phyloP scores from a whole-genome alignment of 768 basidiomycete genomes.

The Exidia glandulosa region DNA sequence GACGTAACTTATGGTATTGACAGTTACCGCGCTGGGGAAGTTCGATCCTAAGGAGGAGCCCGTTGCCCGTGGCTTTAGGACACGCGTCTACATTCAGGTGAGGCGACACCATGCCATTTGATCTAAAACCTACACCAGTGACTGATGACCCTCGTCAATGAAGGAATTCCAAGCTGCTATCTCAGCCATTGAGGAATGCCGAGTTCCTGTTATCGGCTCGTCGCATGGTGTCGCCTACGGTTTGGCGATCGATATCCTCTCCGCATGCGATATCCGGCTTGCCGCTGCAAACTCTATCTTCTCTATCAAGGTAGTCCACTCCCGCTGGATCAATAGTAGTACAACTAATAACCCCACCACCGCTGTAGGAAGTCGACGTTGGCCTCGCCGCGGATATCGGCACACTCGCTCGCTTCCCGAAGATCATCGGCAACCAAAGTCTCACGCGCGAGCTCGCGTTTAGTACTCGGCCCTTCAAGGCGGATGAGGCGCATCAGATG shows the following conservation, averaged over 20 bases:
- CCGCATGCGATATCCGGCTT: conserved; percentile 69
- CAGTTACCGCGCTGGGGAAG: conserved; percentile 3
- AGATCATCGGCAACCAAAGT: conserved; percentile 64
- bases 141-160: conserved; percentile 3
- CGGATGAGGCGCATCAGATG: conserved; percentile 51
- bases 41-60: conserved; percentile 26
- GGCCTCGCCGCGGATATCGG: conserved; percentile 86
- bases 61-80: conserved; percentile 39
- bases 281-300: conserved; percentile 53
- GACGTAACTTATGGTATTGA: not conserved
- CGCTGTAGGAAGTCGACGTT: conserved; percentile 68
- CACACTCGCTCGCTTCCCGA: conserved; percentile 70
- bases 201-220: conserved; percentile 76
- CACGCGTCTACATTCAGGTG: conserved; percentile 34
- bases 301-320: conserved; percentile 52
- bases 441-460: conserved; percentile 66
- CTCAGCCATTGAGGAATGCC: conserved; percentile 50
- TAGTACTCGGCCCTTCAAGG: conserved; percentile 59
- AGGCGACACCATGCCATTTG: conserved; percentile 10
- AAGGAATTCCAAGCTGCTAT: conserved; percentile 61
- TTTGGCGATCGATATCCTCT: conserved; percentile 66
- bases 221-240: conserved; percentile 67
- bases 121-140: not conserved
- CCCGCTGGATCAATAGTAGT: not conserved
- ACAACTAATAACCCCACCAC: not conserved